Conservation (phyloP, 140 eudicot species). For the Ambrosia hybrid region DNA sequence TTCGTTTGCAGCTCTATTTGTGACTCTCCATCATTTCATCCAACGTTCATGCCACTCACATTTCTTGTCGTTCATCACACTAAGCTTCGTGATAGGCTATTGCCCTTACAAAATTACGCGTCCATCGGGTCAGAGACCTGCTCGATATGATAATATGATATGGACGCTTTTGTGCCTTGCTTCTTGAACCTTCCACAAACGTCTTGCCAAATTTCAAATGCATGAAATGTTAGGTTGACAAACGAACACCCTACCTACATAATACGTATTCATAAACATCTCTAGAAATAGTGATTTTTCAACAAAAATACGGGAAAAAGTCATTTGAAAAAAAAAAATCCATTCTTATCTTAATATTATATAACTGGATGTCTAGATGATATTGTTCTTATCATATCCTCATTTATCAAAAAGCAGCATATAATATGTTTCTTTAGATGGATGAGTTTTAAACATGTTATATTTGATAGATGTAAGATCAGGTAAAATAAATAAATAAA, state of each 20-base stretch:
- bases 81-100: no score
- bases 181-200: background rate
- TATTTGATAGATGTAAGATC: background rate
- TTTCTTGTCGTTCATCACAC: no score
- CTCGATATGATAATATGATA: no score
- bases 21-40: no score
- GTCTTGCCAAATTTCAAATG: background rate
- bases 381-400: background rate
- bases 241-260: background rate
- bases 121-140: no score
- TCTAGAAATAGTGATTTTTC: slow-evolving; percentile 6
- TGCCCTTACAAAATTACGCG: no score
- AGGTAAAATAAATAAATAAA: background rate
- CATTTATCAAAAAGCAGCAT: background rate
- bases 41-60: no score
- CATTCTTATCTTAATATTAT: no score
- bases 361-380: background rate
- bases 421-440: background rate
- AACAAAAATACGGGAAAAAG: background rate
- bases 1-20: no score
- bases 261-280: background rate
- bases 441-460: no score
- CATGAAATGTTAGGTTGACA: slow-evolving; percentile 9
- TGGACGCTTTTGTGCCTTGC: no score
- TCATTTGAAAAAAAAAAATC: background rate